Base-by-base conservation (phyloP, 2,329 filamentous ascomycete genomes). In the Arthroderma sp. region DNA sequence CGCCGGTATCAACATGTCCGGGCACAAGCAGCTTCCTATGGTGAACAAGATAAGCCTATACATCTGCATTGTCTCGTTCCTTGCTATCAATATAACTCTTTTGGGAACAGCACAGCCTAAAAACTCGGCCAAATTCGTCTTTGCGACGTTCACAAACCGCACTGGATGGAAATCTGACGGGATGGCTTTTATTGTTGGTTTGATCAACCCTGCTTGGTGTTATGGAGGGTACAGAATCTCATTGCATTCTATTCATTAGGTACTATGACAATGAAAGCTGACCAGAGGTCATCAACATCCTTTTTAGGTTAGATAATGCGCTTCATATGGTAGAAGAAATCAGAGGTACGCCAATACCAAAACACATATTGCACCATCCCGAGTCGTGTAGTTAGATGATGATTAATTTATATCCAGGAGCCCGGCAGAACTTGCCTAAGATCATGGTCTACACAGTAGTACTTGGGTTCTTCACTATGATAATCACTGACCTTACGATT, bases 271-370 rank as follows among this genome's bases (percentile, higher is more conserved):
- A 8, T 34, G 2, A 22, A 22, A 22, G 15, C 15, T 22, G 15
- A 22, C 15, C 15, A 22, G 32, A 34, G 8, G 8, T 11, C 3
- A 11, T 9, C 15, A 27, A 38, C 22, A 38, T 38, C 15, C 71
- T 70, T 45, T 65, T 65, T 7, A 70, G 68, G 39, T 61, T 73
- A 9, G 70, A 73, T 52, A 65, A 61, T 34, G 68, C 68, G 2
- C 67, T 67, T 4, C 68, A 72, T 52, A 58, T 73, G 30, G 68
- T 69, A 0, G 71, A 73, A 49, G 71, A 73, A 53, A 65, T 71
- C 31, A 41, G 15, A 41, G 39, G 39, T 41, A 30, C 9, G 39
- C 4, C 28, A 29, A 9, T 9, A 28, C 10, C 9, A 22, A 22
- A 22, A 22, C 15, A 22, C 15, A 22, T 22, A 22, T 22, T 22